A percentile compares a stretch with the other conserved stretches of the same genome.
Evolutionary conservation across 75 land plant genomes (phyloP).

Genomic region (Chamaecyparis obtusa): DNA sequence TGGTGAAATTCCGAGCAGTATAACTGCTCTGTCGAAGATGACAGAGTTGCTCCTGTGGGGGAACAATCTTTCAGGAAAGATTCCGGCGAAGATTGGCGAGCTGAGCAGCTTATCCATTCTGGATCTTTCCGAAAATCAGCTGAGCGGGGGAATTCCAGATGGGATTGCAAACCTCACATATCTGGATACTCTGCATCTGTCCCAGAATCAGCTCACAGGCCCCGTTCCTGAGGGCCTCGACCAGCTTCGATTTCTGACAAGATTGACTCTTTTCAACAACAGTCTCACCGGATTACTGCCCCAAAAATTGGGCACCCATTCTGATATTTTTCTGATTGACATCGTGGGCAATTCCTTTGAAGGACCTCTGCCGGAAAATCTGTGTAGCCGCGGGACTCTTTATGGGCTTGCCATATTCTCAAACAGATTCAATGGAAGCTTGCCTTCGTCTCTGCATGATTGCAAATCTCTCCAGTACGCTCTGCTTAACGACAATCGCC

Average conservation of each 20-base stretch:
- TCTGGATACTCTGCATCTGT: conserved; percentile 15
- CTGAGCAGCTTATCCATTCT: background rate
- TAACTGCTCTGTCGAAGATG: conserved; percentile 20
- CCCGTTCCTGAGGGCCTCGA: conserved; percentile 21
- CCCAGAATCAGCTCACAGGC: conserved; percentile 19
- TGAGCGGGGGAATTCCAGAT: conserved; percentile 26
- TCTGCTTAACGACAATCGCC: conserved; percentile 28
- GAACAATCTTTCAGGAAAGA: conserved; percentile 23
- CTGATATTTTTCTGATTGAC: background rate
- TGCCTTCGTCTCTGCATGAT: conserved; percentile 4
- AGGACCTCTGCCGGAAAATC: background rate
- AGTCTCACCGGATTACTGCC: conserved; percentile 32
- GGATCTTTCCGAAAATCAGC: too few species aligned
- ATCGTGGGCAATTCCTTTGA: background rate
- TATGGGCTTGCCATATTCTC: background rate
- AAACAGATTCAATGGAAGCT: conserved; percentile 17
- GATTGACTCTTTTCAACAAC: conserved; percentile 24
- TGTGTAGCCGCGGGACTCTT: background rate
- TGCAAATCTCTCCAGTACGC: conserved; percentile 16
- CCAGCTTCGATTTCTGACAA: conserved; percentile 17
- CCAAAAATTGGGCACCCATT: background rate
- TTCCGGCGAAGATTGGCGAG: conserved; percentile 22
- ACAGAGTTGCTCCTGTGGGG: conserved; percentile 2
- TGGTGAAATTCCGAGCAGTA: background rate
- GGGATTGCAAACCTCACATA: conserved; percentile 12